Evolutionary conservation across 2,329 filamentous ascomycete species (phyloP).

Genomic region (Hansfordia pulvinata): DNA sequence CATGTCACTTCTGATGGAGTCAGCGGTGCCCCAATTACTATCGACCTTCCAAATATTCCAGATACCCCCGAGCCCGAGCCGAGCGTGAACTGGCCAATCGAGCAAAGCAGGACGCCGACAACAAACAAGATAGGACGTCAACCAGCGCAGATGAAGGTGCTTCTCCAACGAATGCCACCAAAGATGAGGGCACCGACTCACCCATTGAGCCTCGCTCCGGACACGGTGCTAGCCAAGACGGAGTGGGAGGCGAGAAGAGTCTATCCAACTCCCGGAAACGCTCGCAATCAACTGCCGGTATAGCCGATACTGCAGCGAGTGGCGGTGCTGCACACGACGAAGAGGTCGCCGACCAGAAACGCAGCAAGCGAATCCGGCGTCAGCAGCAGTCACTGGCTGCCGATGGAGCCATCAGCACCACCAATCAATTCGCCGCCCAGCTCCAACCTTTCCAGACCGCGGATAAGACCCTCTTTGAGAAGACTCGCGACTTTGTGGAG

Average conservation of each 20-base stretch:
- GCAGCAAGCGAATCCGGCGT: constrained; percentile 51
- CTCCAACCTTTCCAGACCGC: constrained; percentile 42
- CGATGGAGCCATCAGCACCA: constrained; percentile 39
- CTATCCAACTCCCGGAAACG: constrained; percentile 48
- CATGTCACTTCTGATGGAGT: constrained; percentile 19
- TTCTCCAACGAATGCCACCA: constrained; percentile 4
- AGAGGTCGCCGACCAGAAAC: constrained; percentile 42
- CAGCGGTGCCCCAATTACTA: constrained; percentile 17
- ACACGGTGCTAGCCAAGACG: too few relatives aligned
- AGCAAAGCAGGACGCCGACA: constrained; percentile 6
- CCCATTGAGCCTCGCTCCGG: neutral
- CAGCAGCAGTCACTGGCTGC: constrained; percentile 42
- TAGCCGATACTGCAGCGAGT: constrained; percentile 38
- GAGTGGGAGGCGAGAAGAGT: too few relatives aligned
- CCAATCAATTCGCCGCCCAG: constrained; percentile 36
- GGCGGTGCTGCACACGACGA: too few relatives aligned
- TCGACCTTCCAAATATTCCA: constrained; percentile 21
- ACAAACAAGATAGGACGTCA: constrained; percentile 1
- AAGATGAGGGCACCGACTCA: constrained; percentile 2
- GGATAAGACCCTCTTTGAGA: constrained; percentile 40
- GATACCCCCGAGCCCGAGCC: constrained; percentile 15
- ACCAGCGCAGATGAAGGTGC: constrained; percentile 2
- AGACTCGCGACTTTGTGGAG: constrained; percentile 39
- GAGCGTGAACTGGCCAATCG: constrained; percentile 10
- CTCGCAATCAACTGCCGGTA: constrained; percentile 47